A percentile compares a stretch with the other conserved stretches of the same genome.
Evolutionary conservation across 176 grass and related monocot genomes (phyloP).

Genomic region (Zea mays): Zm-B73-REFERENCE-NAM-5.0 NC_050100.1:198317001-198317500

Average conservation of each 20-base stretch:
- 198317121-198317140: background rate
- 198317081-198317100: background rate
- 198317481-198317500: slow-evolving; percentile 32
- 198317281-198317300: slow-evolving; percentile 37
- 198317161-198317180: slow-evolving; percentile 18
- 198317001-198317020: background rate
- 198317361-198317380: slow-evolving; percentile 34
- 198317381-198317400: slow-evolving; percentile 51
- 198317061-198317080: slow-evolving; percentile 1
- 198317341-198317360: slow-evolving; percentile 41
- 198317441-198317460: background rate
- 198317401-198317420: slow-evolving; percentile 30
- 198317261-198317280: background rate
- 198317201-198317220: background rate
- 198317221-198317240: slow-evolving; percentile 43
- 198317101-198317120: no score
- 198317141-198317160: background rate
- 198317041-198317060: background rate
- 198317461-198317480: slow-evolving; percentile 34
- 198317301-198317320: slow-evolving; percentile 19
- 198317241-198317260: background rate
- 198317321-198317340: slow-evolving; percentile 49
- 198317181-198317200: slow-evolving; percentile 36
- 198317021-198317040: slow-evolving; percentile 14
- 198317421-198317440: slow-evolving; percentile 21